Base-by-base conservation (phyloP, 2,329 filamentous ascomycete species). In the Hortaea werneckii region DNA sequence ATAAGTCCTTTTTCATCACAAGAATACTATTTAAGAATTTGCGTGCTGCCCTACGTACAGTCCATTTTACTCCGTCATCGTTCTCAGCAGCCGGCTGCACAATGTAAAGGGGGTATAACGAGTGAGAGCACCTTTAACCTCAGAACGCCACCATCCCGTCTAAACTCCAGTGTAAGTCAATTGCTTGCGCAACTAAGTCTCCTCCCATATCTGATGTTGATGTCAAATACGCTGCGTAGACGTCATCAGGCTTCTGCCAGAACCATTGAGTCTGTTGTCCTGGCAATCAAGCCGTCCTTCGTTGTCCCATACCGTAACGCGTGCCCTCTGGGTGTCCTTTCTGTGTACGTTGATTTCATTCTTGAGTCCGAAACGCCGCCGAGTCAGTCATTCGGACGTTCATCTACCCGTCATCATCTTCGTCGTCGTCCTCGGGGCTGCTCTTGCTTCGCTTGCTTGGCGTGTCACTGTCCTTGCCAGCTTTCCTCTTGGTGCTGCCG, bases 401-500 rank as follows among this genome's bases (percentile, higher is more conserved):
- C 20, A 35, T 41, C 27, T 20, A 41, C 29, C 40, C 20, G n/a
- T 49, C 47, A 11, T 54, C 54, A 46, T 60, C 58, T n/a, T 58
- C 55, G 35, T 66, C 65, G 35, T 72, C 71, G 43, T 73, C 68
- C 37, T 65, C 59, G 27, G 57, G 52, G 29, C 52, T 51, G 26
- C 42, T 52, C 54, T 58, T 58, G 28, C 51, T 48, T 45, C 54
- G 58, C 53, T 62, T 62, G 38, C 43, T 52, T 2, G 54, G 52
- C 5, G 53, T 59, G 37, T 52, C 60, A 37, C 47, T 53, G 40
- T 58, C 49, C 66, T 45, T 65, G 65, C 39, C 27, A 20, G 74
- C 73, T 58, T 77, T 77, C 47, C 75, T 67, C 59, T 78, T 77
- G 67, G 67, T 30, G 64, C 64, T 39, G 61, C 63, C 44, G 40